phyloP scores from a whole-genome alignment of 176 grass and related monocot genomes.

The Musa acuminata region DNA sequence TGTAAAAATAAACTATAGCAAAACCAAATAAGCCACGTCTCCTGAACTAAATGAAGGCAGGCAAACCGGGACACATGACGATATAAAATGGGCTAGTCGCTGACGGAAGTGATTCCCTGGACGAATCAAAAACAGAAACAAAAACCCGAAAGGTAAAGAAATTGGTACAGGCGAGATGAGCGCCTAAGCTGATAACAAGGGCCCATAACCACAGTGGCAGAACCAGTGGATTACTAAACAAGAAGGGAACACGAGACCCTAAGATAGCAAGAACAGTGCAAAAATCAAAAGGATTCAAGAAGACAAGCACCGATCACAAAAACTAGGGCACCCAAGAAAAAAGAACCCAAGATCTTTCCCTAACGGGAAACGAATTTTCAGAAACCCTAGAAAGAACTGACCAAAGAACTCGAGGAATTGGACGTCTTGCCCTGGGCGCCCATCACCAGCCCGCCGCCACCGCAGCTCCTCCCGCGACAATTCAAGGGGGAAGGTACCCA shows the following conservation, averaged over 20 bases:
- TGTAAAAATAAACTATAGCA: background rate
- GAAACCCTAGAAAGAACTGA: background rate
- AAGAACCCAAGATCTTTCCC: background rate
- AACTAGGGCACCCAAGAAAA: conserved; percentile 9
- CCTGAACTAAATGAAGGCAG: too few relatives aligned
- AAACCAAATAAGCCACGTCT: too few relatives aligned
- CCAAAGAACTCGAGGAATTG: conserved; percentile 6
- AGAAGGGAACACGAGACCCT: background rate
- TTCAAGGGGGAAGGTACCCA: background rate
- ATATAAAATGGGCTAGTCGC: background rate
- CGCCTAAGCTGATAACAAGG: too few relatives aligned
- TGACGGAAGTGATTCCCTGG: background rate
- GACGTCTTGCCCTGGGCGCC: conserved; percentile 9
- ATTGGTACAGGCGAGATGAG: background rate
- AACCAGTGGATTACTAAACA: background rate
- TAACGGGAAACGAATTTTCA: background rate
- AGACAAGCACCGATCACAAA: background rate
- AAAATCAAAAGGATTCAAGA: background rate
- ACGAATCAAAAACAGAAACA: background rate
- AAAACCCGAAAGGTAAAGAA: background rate
- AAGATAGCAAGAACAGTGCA: background rate
- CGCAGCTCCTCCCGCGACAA: background rate
- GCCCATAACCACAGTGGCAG: too few relatives aligned
- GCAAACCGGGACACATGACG: too few relatives aligned
- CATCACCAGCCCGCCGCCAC: background rate